Evolutionary conservation across 139 green algal genomes (phyloP).

Genomic region (Chlorokybus atmophyticus): DNA sequence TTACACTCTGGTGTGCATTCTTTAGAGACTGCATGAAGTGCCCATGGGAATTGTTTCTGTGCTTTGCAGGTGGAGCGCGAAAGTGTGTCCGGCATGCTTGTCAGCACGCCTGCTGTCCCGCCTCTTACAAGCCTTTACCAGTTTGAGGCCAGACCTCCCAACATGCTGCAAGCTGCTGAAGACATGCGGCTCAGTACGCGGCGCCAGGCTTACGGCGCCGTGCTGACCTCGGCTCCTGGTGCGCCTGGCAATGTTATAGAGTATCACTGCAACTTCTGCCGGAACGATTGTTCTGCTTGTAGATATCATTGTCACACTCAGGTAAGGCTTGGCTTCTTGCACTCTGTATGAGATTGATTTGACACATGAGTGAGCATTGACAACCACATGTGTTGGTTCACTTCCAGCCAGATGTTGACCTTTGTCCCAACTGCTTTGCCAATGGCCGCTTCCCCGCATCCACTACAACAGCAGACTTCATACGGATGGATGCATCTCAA

Average conservation of each 20-base stretch:
- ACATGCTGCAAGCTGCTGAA: slow-evolving; percentile 3
- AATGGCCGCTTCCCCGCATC: slow-evolving; percentile 62
- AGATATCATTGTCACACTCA: slow-evolving; percentile 68
- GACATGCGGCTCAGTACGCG: slow-evolving; percentile 8
- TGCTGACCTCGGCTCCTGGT: too few species aligned
- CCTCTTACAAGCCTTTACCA: too few species aligned
- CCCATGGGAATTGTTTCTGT: too few species aligned
- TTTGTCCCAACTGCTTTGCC: slow-evolving; percentile 38
- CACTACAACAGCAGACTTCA: slow-evolving; percentile 64
- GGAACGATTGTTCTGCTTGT: slow-evolving; percentile 56
- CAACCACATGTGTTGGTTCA: slow-evolving; percentile 8
- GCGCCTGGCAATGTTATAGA: slow-evolving; percentile 4
- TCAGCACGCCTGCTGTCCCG: too few species aligned
- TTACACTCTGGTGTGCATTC: too few species aligned
- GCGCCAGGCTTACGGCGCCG: background rate
- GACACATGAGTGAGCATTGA: background rate
- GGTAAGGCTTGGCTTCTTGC: slow-evolving; percentile 10
- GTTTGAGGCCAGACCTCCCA: too few species aligned
- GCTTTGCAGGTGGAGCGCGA: too few species aligned
- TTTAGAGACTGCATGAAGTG: too few species aligned
- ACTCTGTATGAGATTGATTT: slow-evolving; percentile 4
- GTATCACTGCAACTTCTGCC: slow-evolving; percentile 39
- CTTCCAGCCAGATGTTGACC: slow-evolving; percentile 29
- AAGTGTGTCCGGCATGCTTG: too few species aligned
- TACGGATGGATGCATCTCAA: slow-evolving; percentile 40